Base-by-base conservation (phyloP, 2,329 filamentous ascomycete species). In the Colletotrichum endophyticum region DNA sequence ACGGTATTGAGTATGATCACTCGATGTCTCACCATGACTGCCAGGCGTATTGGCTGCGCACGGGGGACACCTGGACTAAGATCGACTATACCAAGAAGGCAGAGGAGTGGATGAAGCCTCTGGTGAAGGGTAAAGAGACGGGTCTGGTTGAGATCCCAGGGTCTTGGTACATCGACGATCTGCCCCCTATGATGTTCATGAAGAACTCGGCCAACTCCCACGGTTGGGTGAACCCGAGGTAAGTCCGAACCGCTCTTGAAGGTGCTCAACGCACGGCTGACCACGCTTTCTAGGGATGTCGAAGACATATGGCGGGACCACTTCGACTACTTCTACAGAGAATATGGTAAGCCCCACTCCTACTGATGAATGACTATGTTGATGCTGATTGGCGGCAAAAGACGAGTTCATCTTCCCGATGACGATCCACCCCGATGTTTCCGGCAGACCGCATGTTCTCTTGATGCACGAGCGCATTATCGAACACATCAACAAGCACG, bases 331-430 rank as follows among this genome's bases (percentile, higher is more conserved):
- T 95, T 94, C 80, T 95, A 95, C 82, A 87, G 93, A 32, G 93
- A 95, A 82, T 93, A 95, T 78, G 73, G 73, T 76, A 39, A 49
- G 57, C 7, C 0, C 30, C 7, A 28, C 6, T 3, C 19, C 9
- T 0, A n/a, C 16, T 39, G 0, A 13, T 12, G 9, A 11, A 27
- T 56, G 2, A 25, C 13, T n/a, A 13, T 25, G 4, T 25, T 22
- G 66, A 13, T 28, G n/a, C 56, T 69, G 66, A 28, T 25, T 30
- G 34, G 22, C 8, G 25, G 6, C 30, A 7, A 44, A 39, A 76
- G 93, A 95, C 79, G 92, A 94, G 79, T 95, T 95, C 78, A 90
- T 95, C 66, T 95, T 95, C 79, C 94, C 94, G 0, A 94, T 95
- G 84, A 95, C 94, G 0, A 93, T 95, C 56, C 94, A 95, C 83